phyloP scores from a whole-genome alignment of 2,329 filamentous ascomycete genomes.

The Ceratocystiopsis sp. region DNA sequence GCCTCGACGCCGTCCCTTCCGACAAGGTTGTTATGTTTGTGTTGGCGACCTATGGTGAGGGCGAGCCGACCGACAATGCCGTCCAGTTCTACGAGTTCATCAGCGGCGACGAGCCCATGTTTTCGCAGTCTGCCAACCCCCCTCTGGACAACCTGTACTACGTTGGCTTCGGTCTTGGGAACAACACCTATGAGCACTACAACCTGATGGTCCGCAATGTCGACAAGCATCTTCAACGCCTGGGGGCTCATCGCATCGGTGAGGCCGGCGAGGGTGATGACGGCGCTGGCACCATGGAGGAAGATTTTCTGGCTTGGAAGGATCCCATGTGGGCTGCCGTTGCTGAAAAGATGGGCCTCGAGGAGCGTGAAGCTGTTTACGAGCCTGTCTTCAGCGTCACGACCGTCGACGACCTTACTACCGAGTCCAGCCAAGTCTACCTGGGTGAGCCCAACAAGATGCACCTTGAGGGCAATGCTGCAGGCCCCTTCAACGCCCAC shows the following conservation, averaged over 20 bases:
- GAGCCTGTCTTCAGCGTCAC: constrained; percentile 79
- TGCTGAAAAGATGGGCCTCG: constrained; percentile 64
- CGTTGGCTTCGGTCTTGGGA: constrained; percentile 88
- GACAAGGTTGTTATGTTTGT: constrained; percentile 94
- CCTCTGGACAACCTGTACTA: constrained; percentile 75
- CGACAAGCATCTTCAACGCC: constrained; percentile 60
- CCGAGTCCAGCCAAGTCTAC: constrained; percentile 69
- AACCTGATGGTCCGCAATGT: constrained; percentile 96
- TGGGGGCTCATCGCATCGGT: constrained; percentile 73
- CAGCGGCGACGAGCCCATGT: constrained; percentile 61
- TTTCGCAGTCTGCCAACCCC: constrained; percentile 57
- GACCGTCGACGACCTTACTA: constrained; percentile 55
- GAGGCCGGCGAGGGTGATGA: constrained; percentile 90
- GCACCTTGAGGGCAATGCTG: constrained; percentile 70
- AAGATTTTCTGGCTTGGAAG: constrained; percentile 98
- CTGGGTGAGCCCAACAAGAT: constrained; percentile 92
- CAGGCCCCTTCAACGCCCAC: constrained; percentile 88
- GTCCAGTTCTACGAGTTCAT: constrained; percentile 99
- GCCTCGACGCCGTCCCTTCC: constrained; percentile 69
- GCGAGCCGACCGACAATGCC: constrained; percentile 95
- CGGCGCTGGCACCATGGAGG: constrained; percentile 97
- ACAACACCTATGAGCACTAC: constrained; percentile 99
- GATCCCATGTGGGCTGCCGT: constrained; percentile 95
- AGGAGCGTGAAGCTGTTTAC: constrained; percentile 92
- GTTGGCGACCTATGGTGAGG: constrained; percentile 92